A percentile compares a stretch with the other conserved stretches of the same genome.
Conservation (phyloP, 2,329 filamentous ascomycete species). For the Pestalotiopsis sp. region DNA sequence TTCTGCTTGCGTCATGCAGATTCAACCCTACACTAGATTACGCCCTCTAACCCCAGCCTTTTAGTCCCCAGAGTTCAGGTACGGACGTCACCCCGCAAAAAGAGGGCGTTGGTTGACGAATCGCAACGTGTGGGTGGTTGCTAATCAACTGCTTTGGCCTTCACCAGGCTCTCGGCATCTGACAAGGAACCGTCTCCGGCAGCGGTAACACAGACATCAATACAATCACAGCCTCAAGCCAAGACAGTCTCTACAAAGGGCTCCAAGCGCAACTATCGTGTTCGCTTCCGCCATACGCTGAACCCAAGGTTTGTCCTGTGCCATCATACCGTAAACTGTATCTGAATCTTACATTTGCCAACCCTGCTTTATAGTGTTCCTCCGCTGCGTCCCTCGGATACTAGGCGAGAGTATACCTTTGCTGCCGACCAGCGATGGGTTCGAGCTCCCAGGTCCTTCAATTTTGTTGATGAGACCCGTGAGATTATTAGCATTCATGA, state of each 20-base stretch:
- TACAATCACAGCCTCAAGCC: background rate
- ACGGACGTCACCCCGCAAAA: background rate
- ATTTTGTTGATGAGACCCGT: slow-evolving; percentile 5
- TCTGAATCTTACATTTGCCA: background rate
- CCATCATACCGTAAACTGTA: background rate
- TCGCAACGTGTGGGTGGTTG: background rate
- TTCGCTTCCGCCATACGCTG: slow-evolving; percentile 6
- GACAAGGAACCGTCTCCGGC: background rate
- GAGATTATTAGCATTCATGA: slow-evolving; percentile 6
- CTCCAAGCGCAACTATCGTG: background rate
- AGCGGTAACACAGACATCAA: background rate
- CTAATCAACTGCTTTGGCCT: background rate
- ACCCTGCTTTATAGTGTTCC: background rate
- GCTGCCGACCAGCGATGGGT: slow-evolving; percentile 2
- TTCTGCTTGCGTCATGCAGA: background rate
- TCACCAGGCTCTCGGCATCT: background rate
- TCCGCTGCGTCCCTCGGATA: background rate
- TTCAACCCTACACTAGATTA: background rate
- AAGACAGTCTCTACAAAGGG: background rate
- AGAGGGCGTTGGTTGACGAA: background rate
- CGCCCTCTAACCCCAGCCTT: background rate
- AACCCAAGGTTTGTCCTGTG: slow-evolving; percentile 6
- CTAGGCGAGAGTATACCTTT: slow-evolving; percentile 1
- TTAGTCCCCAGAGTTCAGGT: background rate
- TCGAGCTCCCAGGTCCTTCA: background rate